These are phyloP conservation scores for Xylariaceae sp. DNA, from an alignment of 2,329 filamentous ascomycete genomes.

Conservation along the genomic window DNA sequence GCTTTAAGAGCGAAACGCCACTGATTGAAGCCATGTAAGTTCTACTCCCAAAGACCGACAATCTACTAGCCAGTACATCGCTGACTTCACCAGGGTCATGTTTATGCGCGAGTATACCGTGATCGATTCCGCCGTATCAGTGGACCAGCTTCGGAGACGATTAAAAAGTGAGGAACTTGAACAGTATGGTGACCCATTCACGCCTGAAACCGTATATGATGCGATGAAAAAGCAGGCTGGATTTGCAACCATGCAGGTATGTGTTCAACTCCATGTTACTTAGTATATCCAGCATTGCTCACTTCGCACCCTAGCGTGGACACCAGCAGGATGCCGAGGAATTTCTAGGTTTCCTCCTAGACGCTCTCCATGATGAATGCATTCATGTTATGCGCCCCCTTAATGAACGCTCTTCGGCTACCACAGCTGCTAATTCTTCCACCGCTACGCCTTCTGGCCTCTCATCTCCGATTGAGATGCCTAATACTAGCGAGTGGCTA, in stretches of 20 bases:
- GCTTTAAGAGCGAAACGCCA: slow-evolving; percentile 92
- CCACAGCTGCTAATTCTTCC: slow-evolving; percentile 31
- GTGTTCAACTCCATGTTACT: slow-evolving; percentile 28
- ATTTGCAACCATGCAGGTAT: slow-evolving; percentile 86
- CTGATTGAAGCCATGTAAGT: slow-evolving; percentile 87
- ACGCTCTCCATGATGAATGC: slow-evolving; percentile 91
- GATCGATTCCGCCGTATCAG: slow-evolving; percentile 70
- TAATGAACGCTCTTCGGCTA: slow-evolving; percentile 25
- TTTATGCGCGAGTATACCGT: slow-evolving; percentile 90
- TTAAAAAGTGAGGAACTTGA: slow-evolving; percentile 81
- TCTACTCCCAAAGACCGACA: neutral
- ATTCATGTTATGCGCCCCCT: slow-evolving; percentile 63
- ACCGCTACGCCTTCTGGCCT: slow-evolving; percentile 32
- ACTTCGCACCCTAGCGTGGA: slow-evolving; percentile 56
- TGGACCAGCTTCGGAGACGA: slow-evolving; percentile 65
- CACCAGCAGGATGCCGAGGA: slow-evolving; percentile 98
- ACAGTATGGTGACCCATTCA: slow-evolving; percentile 85
- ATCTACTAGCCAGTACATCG: neutral
- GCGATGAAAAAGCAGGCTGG: slow-evolving; percentile 80
- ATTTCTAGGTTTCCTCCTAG: slow-evolving; percentile 87
- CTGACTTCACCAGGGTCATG: slow-evolving; percentile 63
- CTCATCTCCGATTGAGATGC: slow-evolving; percentile 41
- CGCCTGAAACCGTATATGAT: slow-evolving; percentile 91
- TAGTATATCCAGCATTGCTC: neutral
- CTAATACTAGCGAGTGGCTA: slow-evolving; percentile 66